Conservation (phyloP, 805 yeast species). For the Metschnikowia drakensbergensis region DNA sequence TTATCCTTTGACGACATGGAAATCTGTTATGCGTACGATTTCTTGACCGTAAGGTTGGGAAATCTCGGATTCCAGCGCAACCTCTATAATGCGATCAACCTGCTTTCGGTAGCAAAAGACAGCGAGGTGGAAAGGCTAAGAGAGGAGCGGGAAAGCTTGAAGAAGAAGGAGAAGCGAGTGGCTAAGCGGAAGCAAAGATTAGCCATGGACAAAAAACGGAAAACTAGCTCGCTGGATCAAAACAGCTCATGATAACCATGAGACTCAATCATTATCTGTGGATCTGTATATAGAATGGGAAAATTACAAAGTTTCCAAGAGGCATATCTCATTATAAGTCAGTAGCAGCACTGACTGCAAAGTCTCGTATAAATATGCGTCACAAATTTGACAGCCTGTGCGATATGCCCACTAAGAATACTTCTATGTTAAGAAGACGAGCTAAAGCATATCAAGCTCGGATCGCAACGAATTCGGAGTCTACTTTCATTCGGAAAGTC, state of each 20-base stretch:
- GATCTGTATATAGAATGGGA: neutral
- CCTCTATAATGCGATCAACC: slow-evolving; percentile 23
- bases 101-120: slow-evolving; percentile 17
- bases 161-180: slow-evolving; percentile 31
- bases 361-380: neutral
- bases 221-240: neutral
- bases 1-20: slow-evolving; percentile 28
- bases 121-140: slow-evolving; percentile 20
- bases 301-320: neutral
- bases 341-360: neutral
- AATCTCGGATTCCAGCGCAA: slow-evolving; percentile 26
- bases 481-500: no score
- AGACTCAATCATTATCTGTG: no score
- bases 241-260: no score
- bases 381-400: no score
- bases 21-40: slow-evolving; percentile 39
- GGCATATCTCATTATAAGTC: neutral
- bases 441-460: no score
- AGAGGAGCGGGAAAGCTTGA: slow-evolving; percentile 24
- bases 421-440: neutral
- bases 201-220: slow-evolving; percentile 12
- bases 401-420: neutral
- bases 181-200: slow-evolving; percentile 33
- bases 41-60: slow-evolving; percentile 31
- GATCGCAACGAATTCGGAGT: no score